phyloP scores from a whole-genome alignment of 2,329 filamentous ascomycete species.

The Aspergillus persii region DNA sequence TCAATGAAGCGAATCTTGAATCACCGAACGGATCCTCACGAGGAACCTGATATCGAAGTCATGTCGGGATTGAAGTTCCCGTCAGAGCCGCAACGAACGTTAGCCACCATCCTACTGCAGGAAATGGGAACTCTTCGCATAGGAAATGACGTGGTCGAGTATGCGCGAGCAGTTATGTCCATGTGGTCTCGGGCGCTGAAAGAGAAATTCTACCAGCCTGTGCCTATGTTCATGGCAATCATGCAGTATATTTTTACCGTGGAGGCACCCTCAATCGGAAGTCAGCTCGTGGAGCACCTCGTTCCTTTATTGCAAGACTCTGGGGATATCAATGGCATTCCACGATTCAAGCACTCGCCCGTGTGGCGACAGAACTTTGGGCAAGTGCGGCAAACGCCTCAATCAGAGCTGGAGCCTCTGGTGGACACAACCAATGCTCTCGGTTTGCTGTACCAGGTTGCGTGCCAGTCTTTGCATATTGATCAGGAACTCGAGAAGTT shows the following conservation, averaged over 20 bases:
- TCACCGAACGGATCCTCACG: constrained; percentile 50
- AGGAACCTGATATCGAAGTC: constrained; percentile 54
- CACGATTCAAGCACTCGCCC: constrained; percentile 47
- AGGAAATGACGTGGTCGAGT: constrained; percentile 47
- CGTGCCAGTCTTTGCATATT: constrained; percentile 46
- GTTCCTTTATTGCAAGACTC: constrained; percentile 42
- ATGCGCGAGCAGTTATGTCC: constrained; percentile 50
- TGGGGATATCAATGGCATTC: constrained; percentile 56
- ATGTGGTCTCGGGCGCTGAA: constrained; percentile 57
- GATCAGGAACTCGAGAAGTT: constrained; percentile 47
- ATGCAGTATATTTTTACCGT: constrained; percentile 41
- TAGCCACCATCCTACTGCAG: constrained; percentile 57
- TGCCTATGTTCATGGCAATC: constrained; percentile 43
- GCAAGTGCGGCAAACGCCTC: constrained; percentile 40
- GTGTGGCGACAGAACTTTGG: constrained; percentile 41
- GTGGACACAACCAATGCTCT: constrained; percentile 57
- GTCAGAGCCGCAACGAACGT: constrained; percentile 45
- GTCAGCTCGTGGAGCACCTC: constrained; percentile 38
- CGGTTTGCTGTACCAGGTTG: constrained; percentile 53
- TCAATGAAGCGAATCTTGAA: constrained; percentile 57
- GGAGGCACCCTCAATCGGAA: constrained; percentile 35
- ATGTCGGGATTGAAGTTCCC: constrained; percentile 55
- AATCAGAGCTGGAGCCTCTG: constrained; percentile 43
- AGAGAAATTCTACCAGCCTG: constrained; percentile 50
- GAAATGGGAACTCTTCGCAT: constrained; percentile 44